Base-by-base conservation (phyloP, 2,329 filamentous ascomycete species). In the Aspergillus thermomutatus region DNA sequence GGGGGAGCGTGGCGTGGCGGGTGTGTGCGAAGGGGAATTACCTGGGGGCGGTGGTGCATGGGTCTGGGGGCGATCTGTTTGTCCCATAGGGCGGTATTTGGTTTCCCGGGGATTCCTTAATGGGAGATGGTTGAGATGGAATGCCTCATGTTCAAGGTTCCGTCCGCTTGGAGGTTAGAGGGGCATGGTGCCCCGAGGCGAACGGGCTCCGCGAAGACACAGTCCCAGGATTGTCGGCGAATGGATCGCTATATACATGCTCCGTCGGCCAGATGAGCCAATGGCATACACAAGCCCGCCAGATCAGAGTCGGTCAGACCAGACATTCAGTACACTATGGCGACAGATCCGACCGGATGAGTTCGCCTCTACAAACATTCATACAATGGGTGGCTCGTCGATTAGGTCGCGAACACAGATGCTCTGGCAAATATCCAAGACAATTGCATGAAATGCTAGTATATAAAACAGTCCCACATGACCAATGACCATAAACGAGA, bases 11-110 rank as follows among this genome's bases (percentile, higher is more conserved):
- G 23, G 73, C 75, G 25, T 77, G 72, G 72, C 69, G 71, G 56
- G 64, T 77, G 0, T 71, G 67, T 46, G 70, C 68, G 21, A 76
- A 73, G 59, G 72, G 72, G 10, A 75, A 74, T 56, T 74, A 65
- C 43, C 55, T 76, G 19, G 67, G 66, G 19, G 72, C 72, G 2
- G 48, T 77, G 49, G 64, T 71, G 10, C 63, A 64, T 40, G 73
- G 73, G 5, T 69, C 64, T 50, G 74, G 74, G 47, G 57, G 46
- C 7, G 72, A 71, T 54, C 57, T 75, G 53, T 76, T 76, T 49
- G 59, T 64, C 34, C 65, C 69, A 47, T 72, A 53, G 46, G 10
- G 23, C 27, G 28, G 11, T 23, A 31, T 19, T 17, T 37, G 6
- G 6, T 37, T 7, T 3, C n/a, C n/a, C 14, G 3, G 4, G 31